Percentiles rank a stretch among this genome's conserved stretches.
Conservation (phyloP, 371 early-diverging fungal genomes). For the Umbelopsis sp. region DNA sequence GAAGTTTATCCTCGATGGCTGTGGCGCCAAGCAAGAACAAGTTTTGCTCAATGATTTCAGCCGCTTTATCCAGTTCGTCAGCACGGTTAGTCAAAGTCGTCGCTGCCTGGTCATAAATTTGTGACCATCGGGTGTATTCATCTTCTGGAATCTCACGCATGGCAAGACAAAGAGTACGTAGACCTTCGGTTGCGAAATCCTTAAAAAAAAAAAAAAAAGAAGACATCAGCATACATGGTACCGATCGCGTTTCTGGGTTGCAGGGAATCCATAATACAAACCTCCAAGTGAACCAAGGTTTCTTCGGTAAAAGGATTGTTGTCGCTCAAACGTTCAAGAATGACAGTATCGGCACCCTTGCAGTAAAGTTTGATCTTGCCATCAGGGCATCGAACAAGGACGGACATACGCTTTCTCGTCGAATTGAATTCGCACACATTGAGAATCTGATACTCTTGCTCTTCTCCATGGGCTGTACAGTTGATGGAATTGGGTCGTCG, state of each 20-base stretch:
- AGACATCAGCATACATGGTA: neutral
- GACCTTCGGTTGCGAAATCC: conserved; percentile 88
- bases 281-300: conserved; percentile 77
- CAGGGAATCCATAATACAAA: conserved; percentile 24
- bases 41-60: conserved; percentile 92
- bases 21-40: conserved; percentile 94
- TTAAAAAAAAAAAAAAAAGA: conserved; percentile 21
- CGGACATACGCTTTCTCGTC: conserved; percentile 96
- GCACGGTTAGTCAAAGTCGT: conserved; percentile 88
- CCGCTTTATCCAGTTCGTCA: conserved; percentile 87
- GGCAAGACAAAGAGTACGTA: conserved; percentile 93
- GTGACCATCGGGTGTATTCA: conserved; percentile 85
- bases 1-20: conserved; percentile 98
- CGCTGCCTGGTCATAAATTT: conserved; percentile 84
- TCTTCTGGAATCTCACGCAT: conserved; percentile 85
- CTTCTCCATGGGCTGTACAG: conserved; percentile 64
- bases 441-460: conserved; percentile 80
- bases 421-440: conserved; percentile 97
- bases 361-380: conserved; percentile 90
- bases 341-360: conserved; percentile 99
- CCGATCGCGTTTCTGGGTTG: neutral
- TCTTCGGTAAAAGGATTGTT: conserved; percentile 75
- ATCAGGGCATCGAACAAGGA: conserved; percentile 84
- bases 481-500: conserved; percentile 87
- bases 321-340: conserved; percentile 87